A percentile compares a stretch with the other conserved stretches of the same genome.
Evolutionary conservation across 140 eudicot genomes (phyloP).

Genomic region (Oenanthe javanica): DNA sequence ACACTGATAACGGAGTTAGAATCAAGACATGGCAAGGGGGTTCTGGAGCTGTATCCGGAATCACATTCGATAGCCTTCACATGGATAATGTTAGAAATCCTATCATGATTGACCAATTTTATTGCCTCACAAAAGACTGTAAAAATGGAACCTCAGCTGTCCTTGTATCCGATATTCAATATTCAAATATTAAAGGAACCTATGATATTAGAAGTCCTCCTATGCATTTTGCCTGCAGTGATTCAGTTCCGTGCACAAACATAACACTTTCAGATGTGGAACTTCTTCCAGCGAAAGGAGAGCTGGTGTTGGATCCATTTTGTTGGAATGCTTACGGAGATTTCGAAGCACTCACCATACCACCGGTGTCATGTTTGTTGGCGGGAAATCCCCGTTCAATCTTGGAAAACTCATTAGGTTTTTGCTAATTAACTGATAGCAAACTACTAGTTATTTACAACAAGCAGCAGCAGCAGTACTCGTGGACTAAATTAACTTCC

Average conservation of each 20-base stretch:
- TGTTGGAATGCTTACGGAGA: slow-evolving; percentile 65
- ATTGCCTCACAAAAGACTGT: slow-evolving; percentile 35
- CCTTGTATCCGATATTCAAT: slow-evolving; percentile 22
- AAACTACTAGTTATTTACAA: background rate
- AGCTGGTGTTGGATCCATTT: slow-evolving; percentile 34
- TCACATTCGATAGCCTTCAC: slow-evolving; percentile 29
- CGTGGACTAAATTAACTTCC: too few relatives aligned
- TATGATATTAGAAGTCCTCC: slow-evolving; percentile 45
- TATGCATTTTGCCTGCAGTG: slow-evolving; percentile 51
- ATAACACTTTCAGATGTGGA: slow-evolving; percentile 42
- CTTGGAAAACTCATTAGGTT: slow-evolving; percentile 18
- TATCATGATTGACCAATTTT: slow-evolving; percentile 54
- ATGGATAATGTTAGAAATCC: slow-evolving; percentile 67
- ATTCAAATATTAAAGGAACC: slow-evolving; percentile 42
- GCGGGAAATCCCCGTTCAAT: slow-evolving; percentile 25
- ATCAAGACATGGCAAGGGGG: slow-evolving; percentile 81
- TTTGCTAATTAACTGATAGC: slow-evolving; percentile 13
- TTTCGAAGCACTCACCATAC: slow-evolving; percentile 32
- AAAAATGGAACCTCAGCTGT: slow-evolving; percentile 46
- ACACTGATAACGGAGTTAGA: slow-evolving; percentile 51
- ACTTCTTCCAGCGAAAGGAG: slow-evolving; percentile 43
- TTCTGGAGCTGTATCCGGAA: slow-evolving; percentile 36
- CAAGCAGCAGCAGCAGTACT: background rate
- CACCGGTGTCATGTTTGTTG: slow-evolving; percentile 45
- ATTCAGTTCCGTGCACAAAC: slow-evolving; percentile 48